Percentiles rank a stretch among this genome's conserved stretches.
phyloP scores from a whole-genome alignment of 2,329 filamentous ascomycete species.

The Pestalotiopsis sp. region DNA sequence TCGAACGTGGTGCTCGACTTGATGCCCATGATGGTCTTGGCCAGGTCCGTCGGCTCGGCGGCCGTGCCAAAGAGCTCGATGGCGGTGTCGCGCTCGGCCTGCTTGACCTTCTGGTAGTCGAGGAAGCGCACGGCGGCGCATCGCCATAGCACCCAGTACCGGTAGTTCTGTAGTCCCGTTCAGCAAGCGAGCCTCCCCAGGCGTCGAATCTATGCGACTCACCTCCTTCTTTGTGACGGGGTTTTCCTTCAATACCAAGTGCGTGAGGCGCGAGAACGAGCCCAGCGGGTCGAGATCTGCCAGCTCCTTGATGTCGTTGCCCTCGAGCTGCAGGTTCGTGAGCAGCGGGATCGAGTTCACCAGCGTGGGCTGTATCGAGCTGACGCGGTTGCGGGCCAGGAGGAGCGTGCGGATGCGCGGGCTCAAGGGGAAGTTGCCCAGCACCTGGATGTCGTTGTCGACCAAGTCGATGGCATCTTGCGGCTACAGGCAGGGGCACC shows the following conservation, averaged over 20 bases:
- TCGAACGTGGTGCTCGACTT: slow-evolving; percentile 80
- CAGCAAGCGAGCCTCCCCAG: background rate
- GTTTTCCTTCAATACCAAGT: slow-evolving; percentile 83
- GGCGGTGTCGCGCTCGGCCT: slow-evolving; percentile 77
- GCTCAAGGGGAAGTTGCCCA: slow-evolving; percentile 91
- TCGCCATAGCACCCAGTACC: slow-evolving; percentile 87
- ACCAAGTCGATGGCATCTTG: slow-evolving; percentile 98
- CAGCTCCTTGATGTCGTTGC: slow-evolving; percentile 82
- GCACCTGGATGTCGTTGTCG: slow-evolving; percentile 90
- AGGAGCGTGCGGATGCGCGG: slow-evolving; percentile 87
- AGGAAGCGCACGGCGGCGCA: slow-evolving; percentile 85
- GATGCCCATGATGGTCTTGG: slow-evolving; percentile 80
- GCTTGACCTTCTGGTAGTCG: slow-evolving; percentile 90
- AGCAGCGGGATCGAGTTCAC: slow-evolving; percentile 80
- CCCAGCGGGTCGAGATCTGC: slow-evolving; percentile 84
- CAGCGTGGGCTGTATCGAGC: slow-evolving; percentile 76
- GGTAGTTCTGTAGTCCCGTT: slow-evolving; percentile 70
- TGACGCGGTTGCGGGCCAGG: slow-evolving; percentile 85
- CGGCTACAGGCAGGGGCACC: slow-evolving; percentile 55
- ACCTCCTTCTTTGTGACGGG: slow-evolving; percentile 93
- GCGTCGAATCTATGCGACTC: slow-evolving; percentile 32
- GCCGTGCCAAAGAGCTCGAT: slow-evolving; percentile 80
- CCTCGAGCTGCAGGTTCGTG: slow-evolving; percentile 77
- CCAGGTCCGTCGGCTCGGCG: slow-evolving; percentile 78
- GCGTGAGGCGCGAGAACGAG: slow-evolving; percentile 70